Evolutionary conservation across 305 asterid genomes (phyloP), one percentile per base, ranked within the genome.

Genomic region (Fraxinus sp.): DNA sequence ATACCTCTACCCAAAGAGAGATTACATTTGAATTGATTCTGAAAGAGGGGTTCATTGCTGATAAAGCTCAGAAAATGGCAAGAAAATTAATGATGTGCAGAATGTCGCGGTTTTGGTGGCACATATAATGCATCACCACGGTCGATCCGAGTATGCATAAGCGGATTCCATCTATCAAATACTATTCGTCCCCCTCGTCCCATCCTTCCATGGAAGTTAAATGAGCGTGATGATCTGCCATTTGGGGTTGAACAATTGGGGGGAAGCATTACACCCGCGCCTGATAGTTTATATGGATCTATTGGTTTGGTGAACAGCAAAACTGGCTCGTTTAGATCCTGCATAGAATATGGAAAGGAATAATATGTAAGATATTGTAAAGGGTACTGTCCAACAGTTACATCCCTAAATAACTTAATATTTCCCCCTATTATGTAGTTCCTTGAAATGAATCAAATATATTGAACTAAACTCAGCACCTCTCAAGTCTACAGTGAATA

Each of bases 181-280:
- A 95, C 86, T 82, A 95, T 93, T 83, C 98, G 86, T 26, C 99
- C 99, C 3, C 98, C 99, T 77, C 99, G 91, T 7, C 99, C 99
- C 36, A 95, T 86, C 85, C 99, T 90, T 80, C 98, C 97, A 52
- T 80, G 95, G 79, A 91, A 82, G 83, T 83, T 81, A 46, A 78
- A 81, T 10, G 91, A 14, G 26, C 84, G 92, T 59, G 89, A 78
- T 78, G 91, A 72, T 20, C 86, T 52, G 52, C 86, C 92, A 62
- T 88, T 86, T 59, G 91, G 80, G 37, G 88, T 81, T 76, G 93
- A 83, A 85, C 90, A 87, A 85, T 83, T 89, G 62, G 93, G 76
- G 79, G 97, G 98, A 20, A 94, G 93, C 82, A 84, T 81, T 78
- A 95, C 92, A 46, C 97, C 97, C 13, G 97, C 95, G 36, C 89